Conservation (phyloP, 2,329 filamentous ascomycete genomes). For the Nothophaeocryptopus gaeumannii region DNA sequence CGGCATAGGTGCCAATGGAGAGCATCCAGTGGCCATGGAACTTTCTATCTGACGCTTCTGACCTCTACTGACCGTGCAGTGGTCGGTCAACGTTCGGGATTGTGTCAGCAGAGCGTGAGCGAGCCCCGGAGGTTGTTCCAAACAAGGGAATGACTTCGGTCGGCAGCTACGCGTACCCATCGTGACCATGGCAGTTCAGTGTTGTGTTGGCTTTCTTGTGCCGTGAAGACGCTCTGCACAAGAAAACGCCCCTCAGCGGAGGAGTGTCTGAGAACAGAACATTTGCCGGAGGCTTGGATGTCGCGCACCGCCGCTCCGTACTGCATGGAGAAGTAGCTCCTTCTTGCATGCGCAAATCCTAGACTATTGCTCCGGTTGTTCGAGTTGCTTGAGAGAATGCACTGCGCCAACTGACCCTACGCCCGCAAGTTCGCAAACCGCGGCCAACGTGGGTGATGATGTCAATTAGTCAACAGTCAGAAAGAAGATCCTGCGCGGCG, state of each 20-base stretch:
- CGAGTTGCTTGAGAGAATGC: too few species aligned
- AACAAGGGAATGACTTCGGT: neutral
- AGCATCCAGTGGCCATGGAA: neutral
- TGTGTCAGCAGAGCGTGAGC: slow-evolving; percentile 3
- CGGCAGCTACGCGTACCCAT: neutral
- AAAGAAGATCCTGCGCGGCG: too few species aligned
- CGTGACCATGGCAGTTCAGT: neutral
- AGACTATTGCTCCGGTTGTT: too few species aligned
- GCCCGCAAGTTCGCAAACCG: too few species aligned
- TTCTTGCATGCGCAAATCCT: too few species aligned
- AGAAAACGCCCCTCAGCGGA: slow-evolving; percentile 13
- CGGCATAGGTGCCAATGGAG: slow-evolving; percentile 4
- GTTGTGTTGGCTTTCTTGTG: neutral
- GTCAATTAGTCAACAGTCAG: too few species aligned
- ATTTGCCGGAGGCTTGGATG: too few species aligned
- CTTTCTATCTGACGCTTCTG: neutral
- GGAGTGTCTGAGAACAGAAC: slow-evolving; percentile 8
- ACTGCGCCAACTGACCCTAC: too few species aligned
- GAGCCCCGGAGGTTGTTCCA: slow-evolving; percentile 11
- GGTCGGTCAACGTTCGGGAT: slow-evolving; percentile 9
- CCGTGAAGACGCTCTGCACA: slow-evolving; percentile 1
- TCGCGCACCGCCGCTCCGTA: too few species aligned
- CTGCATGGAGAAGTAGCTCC: too few species aligned
- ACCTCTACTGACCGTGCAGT: too few species aligned
- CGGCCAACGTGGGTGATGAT: too few species aligned